phyloP scores from a whole-genome alignment of 495 filamentous ascomycete species.

The Aspergillus nanangensis region DNA sequence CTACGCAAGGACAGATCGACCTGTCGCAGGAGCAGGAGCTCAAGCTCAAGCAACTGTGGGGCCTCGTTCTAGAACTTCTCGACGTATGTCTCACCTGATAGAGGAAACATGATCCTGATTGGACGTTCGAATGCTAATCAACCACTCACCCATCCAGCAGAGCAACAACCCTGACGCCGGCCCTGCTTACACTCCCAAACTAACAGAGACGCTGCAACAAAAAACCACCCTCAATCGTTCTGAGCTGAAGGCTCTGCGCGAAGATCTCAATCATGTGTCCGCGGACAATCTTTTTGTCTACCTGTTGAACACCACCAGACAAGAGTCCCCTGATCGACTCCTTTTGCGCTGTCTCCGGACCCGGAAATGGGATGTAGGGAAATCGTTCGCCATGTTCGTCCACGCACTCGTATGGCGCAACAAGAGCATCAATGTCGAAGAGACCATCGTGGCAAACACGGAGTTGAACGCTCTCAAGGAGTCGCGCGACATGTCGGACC shows the following conservation, averaged over 20 bases:
- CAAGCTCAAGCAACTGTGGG: not conserved
- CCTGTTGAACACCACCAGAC: not conserved
- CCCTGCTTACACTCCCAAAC: not conserved
- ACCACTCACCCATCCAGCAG: not conserved
- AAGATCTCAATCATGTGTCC: not conserved
- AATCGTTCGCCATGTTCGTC: constrained; percentile 85
- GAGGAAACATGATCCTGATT: too few species aligned
- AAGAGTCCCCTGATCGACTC: constrained; percentile 68
- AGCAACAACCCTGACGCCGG: not conserved
- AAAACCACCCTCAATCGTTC: not conserved
- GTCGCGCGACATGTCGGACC: constrained; percentile 46
- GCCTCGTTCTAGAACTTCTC: not conserved
- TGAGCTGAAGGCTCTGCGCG: not conserved
- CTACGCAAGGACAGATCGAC: not conserved
- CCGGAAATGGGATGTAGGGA: constrained; percentile 90
- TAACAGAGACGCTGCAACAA: not conserved
- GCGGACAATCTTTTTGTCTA: not conserved
- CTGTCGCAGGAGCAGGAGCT: not conserved
- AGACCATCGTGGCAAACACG: constrained; percentile 71
- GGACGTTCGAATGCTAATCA: not conserved
- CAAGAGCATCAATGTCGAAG: constrained; percentile 74
- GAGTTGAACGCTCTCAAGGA: constrained; percentile 62
- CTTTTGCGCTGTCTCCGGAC: constrained; percentile 86
- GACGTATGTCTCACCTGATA: not conserved
- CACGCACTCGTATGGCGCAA: constrained; percentile 85